Evolutionary conservation across 495 filamentous ascomycete species (phyloP), one percentile per base, ranked within the genome.

Genomic region (Penicillium tannophilum): DNA sequence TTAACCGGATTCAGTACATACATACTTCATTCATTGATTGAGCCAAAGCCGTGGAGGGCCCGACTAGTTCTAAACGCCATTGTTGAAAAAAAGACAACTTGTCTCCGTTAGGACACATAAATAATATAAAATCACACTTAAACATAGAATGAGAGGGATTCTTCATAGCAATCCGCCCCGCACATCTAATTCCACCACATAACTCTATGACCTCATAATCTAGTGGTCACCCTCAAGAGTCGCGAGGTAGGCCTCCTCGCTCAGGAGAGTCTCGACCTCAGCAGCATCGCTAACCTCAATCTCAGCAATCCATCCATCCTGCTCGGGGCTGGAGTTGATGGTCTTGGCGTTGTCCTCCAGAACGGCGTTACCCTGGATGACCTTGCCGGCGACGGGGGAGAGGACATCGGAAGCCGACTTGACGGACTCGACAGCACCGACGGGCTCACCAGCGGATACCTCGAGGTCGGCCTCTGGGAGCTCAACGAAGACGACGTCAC

Each of bases 381-480:
- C 83, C 62, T 75, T 89, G 61, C 93, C 91, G 35, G 82, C 76
- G 51, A 97, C 83, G 26, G 94, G 95, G 5, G 92, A 87, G 72
- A 95, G 87, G 77, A 98, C 96, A 72, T 98, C 94, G 59, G 91
- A 93, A 17, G 95, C 94, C 44, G 90, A 93, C 83, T 98, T 98
- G 71, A 98, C 94, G 10, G 91, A 96, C 82, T 98, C 94, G 60
- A 98, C 93, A 46, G 94, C 92, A 54, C 94, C 94, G 62, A 97
- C 87, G 56, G 89, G 75, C 68, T 96, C 91, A 61, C 91, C 91
- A 31, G 82, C 83, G 30, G 65, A 62, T 39, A 95, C 81, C 62
- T 84, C 81, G 58, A 84, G 76, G 56, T 82, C 86, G 45, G 74
- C 74, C 52, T 82, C 76, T 36, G 93, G 93, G 42, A 97, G 89